phyloP scores from a whole-genome alignment of 2,329 filamentous ascomycete species.

The Colletotrichum limetticola region DNA sequence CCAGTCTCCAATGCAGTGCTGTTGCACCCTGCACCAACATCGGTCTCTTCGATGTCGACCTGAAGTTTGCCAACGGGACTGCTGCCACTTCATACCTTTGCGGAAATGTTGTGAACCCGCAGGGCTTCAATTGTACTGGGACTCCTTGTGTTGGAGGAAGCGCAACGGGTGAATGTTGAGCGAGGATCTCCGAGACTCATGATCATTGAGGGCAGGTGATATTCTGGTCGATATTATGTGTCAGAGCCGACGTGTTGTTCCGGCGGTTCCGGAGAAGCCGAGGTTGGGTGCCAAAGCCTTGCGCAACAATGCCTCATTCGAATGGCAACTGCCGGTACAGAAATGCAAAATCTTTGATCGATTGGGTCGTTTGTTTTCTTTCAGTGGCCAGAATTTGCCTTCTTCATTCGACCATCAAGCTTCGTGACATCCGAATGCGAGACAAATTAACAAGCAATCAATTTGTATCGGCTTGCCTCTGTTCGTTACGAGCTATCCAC shows the following conservation, averaged over 20 bases:
- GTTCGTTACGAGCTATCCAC: neutral
- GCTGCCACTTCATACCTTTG: slow-evolving; percentile 12
- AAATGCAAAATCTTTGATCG: neutral
- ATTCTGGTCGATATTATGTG: too few species aligned
- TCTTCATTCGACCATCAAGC: neutral
- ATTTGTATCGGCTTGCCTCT: neutral
- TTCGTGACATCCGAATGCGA: neutral
- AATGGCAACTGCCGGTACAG: neutral
- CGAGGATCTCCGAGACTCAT: neutral
- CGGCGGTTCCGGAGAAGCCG: neutral
- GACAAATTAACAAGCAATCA: neutral
- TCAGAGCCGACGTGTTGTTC: neutral
- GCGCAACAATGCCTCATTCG: too few species aligned
- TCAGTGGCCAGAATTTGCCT: neutral
- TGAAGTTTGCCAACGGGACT: slow-evolving; percentile 5
- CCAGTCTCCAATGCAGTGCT: slow-evolving; percentile 23
- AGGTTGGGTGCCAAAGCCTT: neutral
- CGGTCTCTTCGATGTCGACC: slow-evolving; percentile 14
- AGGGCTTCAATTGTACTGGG: slow-evolving; percentile 13
- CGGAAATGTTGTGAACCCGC: slow-evolving; percentile 2
- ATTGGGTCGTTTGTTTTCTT: neutral
- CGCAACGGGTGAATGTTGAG: slow-evolving; percentile 5
- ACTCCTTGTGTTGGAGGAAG: slow-evolving; percentile 6
- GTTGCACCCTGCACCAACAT: slow-evolving; percentile 16
- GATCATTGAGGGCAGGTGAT: too few species aligned